Conservation (phyloP, 2,329 filamentous ascomycete genomes). For the Scytalidium lignicola region DNA sequence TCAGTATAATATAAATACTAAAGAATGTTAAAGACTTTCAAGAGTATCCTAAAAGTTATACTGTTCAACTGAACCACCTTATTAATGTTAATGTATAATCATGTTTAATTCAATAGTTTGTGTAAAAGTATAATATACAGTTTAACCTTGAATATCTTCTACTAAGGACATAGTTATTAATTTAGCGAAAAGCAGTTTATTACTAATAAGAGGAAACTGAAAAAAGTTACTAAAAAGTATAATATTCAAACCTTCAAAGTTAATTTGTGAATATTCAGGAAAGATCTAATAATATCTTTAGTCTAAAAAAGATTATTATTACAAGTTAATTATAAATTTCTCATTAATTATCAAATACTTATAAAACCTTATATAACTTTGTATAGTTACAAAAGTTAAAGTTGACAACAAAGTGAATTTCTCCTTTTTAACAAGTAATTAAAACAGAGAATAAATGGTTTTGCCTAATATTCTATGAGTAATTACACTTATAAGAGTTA, state of each 20-base stretch:
- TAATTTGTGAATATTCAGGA: no score
- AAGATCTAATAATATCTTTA: no score
- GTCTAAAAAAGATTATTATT: no score
- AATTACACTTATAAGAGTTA: slow-evolving; percentile 4
- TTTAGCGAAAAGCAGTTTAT: background rate
- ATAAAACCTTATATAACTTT: background rate
- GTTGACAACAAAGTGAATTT: background rate
- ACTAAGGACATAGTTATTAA: background rate
- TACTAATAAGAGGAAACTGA: slow-evolving; percentile 6
- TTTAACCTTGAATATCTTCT: no score
- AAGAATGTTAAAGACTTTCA: background rate
- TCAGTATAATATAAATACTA: slow-evolving; percentile 3
- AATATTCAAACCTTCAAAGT: slow-evolving; percentile 7
- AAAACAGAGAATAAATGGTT: slow-evolving; percentile 3
- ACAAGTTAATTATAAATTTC: no score
- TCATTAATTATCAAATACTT: no score
- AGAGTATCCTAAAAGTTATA: slow-evolving; percentile 3
- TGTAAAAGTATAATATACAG: no score
- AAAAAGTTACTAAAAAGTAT: slow-evolving; percentile 9
- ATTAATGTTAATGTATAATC: no score
- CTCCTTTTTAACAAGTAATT: slow-evolving; percentile 2
- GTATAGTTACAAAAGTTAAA: slow-evolving; percentile 3
- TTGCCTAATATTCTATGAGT: slow-evolving; percentile 4
- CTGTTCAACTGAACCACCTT: slow-evolving; percentile 6
- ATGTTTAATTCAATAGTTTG: no score